A percentile compares a stretch with the other conserved stretches of the same genome.
Conservation (phyloP, 1,284 basidiomycete genomes). For the Apiotrichum sp. region DNA sequence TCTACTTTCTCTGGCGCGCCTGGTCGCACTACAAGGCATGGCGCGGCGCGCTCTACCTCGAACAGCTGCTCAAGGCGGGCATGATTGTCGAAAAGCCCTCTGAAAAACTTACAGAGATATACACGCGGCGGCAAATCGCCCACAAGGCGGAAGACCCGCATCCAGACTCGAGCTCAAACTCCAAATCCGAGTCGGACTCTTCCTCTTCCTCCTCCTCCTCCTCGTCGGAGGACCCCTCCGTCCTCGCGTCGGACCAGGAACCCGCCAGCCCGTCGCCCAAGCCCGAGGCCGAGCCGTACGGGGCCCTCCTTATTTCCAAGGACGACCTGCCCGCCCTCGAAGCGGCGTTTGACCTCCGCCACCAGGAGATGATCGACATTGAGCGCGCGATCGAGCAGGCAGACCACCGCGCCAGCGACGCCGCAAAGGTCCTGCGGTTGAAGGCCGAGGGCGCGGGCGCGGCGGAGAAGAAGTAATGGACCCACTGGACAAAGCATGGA, state of each 20-base stretch:
- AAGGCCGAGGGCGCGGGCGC: constrained; percentile 10
- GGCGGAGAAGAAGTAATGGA: background rate
- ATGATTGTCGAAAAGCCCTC: constrained; percentile 35
- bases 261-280: background rate
- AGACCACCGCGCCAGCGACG: constrained; percentile 29
- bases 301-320: constrained; percentile 22
- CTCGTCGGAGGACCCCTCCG: background rate
- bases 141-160: background rate
- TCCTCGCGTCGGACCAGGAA: background rate
- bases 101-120: constrained; percentile 25
- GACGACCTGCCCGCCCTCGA: constrained; percentile 38
- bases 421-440: constrained; percentile 12
- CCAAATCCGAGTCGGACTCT: background rate
- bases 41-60: constrained; percentile 43
- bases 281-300: constrained; percentile 1
- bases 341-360: constrained; percentile 36
- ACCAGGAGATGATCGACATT: constrained; percentile 46
- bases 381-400: constrained; percentile 48
- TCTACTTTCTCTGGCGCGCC: constrained; percentile 51
- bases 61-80: constrained; percentile 33
- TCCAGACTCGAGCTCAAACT: too few species aligned
- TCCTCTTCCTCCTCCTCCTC: background rate
- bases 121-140: constrained; percentile 13
- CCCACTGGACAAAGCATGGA: background rate
- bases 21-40: constrained; percentile 49